phyloP scores from a whole-genome alignment of 768 basidiomycete genomes.

The Cytidiella melzeri region DNA sequence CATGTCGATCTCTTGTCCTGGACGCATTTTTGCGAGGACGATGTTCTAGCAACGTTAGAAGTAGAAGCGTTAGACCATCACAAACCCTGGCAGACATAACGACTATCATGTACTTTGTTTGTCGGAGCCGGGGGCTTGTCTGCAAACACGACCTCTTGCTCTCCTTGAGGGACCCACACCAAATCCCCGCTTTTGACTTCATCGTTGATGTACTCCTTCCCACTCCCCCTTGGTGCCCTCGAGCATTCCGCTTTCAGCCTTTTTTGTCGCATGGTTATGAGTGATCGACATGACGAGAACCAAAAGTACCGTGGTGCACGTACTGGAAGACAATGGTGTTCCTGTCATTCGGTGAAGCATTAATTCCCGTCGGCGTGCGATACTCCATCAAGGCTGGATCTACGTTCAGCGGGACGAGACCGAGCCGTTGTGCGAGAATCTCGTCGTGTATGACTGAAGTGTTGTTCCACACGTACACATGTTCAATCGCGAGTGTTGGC shows the following conservation, averaged over 20 bases:
- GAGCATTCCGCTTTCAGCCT: constrained; percentile 59
- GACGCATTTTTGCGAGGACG: constrained; percentile 85
- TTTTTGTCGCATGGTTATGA: neutral
- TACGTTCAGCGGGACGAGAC: constrained; percentile 82
- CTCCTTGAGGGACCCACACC: constrained; percentile 76
- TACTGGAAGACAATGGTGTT: constrained; percentile 85
- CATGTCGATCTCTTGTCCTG: constrained; percentile 82
- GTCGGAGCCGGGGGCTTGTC: constrained; percentile 53
- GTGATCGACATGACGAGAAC: too few species aligned
- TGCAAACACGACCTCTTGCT: constrained; percentile 60
- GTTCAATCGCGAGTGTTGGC: constrained; percentile 85
- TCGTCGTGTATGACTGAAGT: constrained; percentile 93
- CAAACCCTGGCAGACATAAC: too few species aligned
- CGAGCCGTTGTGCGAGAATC: constrained; percentile 86
- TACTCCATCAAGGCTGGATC: constrained; percentile 73
- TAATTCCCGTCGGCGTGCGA: constrained; percentile 31
- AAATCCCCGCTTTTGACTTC: constrained; percentile 57
- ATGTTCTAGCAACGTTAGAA: too few species aligned
- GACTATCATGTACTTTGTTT: constrained; percentile 43
- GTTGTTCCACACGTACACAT: constrained; percentile 92
- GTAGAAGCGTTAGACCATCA: too few species aligned
- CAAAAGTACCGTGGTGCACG: too few species aligned
- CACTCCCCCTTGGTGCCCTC: constrained; percentile 40
- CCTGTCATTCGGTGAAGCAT: constrained; percentile 72
- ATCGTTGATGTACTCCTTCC: constrained; percentile 18